A percentile compares a stretch with the other conserved stretches of the same genome.
Conservation (phyloP, 768 basidiomycete genomes). For the Naganishia friedmannii region DNA sequence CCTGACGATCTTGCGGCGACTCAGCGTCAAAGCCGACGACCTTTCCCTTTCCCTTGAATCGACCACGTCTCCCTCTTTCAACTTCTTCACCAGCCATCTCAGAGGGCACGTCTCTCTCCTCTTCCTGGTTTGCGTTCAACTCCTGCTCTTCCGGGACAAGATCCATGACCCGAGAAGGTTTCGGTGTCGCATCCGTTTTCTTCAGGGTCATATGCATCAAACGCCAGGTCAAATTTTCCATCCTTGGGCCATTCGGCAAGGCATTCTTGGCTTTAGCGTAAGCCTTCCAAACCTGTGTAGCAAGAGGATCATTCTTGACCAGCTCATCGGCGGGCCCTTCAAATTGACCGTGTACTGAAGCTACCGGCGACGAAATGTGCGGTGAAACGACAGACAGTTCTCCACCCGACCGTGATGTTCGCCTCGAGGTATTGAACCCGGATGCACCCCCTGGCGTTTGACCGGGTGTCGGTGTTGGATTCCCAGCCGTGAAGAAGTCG, state of each 20-base stretch:
- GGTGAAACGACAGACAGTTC: constrained; percentile 33
- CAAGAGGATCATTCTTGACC: constrained; percentile 74
- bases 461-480: constrained; percentile 32
- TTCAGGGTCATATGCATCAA: constrained; percentile 95
- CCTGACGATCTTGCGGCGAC: constrained; percentile 59
- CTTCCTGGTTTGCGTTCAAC: constrained; percentile 32
- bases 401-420: constrained; percentile 35
- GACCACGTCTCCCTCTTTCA: constrained; percentile 42
- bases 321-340: constrained; percentile 36
- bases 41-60: constrained; percentile 49
- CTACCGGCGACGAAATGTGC: constrained; percentile 29
- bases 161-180: constrained; percentile 9
- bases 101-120: constrained; percentile 32
- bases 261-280: constrained; percentile 85
- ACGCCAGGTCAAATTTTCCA: constrained; percentile 98
- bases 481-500: constrained; percentile 41
- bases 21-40: constrained; percentile 46
- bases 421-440: constrained; percentile 35
- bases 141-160: constrained; percentile 39
- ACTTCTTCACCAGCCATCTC: constrained; percentile 43
- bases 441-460: constrained; percentile 26
- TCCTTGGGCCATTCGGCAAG: constrained; percentile 84
- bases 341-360: neutral
- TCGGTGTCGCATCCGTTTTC: constrained; percentile 57
- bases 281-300: constrained; percentile 96